Base-by-base conservation (phyloP, 2,329 filamentous ascomycete species). In the Zarea fungicola region DNA sequence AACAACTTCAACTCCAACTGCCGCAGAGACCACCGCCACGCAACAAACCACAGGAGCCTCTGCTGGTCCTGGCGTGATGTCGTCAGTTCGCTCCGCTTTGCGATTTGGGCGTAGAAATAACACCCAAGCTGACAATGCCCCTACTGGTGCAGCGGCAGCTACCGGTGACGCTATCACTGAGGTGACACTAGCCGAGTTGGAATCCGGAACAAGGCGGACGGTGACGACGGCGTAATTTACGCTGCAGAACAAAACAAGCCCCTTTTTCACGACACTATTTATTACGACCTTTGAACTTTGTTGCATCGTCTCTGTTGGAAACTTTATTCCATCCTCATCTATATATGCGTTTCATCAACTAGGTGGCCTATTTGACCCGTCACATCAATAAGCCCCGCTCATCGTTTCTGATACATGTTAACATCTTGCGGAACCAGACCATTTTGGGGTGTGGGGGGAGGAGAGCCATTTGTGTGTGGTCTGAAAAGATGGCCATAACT, bases 111-210 rank as follows among this genome's bases (percentile, higher is more conserved):
- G 61, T 46, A 55, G 61, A 36, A 57, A 53, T 25, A 58, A 60
- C 42, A 48, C 55, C n/a, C n/a, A n/a, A n/a, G n/a, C n/a, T n/a
- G n/a, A n/a, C n/a, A n/a, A n/a, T 26, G 53, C 58, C 19, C 42
- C 55, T 19, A 26, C 55, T 16, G 43, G 34, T 8, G 43, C 35
- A 21, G 34, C 52, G 18, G 44, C 54, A 9, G 26, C 62, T 9
- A n/a, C n/a, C n/a, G n/a, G n/a, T n/a, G n/a, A n/a, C n/a, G 51
- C 60, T 2, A 53, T 58, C 23, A 55, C 58, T 18, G 46, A 50
- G 8, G 60, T 68, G 23, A 75, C 73, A 10, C 73, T 73, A 6
- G 72, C 71, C 43, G 72, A 76, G 54, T 64, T 76, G 10, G 73
- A 76, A 59, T 66, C 73, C 21, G 73, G 70, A 47, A 49, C 53